phyloP scores from a whole-genome alignment of 2,329 filamentous ascomycete genomes.

The Xylariaceae sp. region DNA sequence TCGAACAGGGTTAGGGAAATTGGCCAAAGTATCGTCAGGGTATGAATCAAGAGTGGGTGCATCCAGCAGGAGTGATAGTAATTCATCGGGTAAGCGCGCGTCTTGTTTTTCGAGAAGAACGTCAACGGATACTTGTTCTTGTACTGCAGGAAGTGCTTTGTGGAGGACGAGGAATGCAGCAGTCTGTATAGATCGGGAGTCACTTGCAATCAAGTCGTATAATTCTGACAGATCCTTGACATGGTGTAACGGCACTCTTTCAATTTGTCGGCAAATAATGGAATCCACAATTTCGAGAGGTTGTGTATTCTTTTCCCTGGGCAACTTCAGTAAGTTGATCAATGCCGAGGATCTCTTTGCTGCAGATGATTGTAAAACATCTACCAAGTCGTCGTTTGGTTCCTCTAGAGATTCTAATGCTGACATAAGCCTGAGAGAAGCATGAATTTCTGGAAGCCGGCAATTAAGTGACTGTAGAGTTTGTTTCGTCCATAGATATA shows the following conservation, averaged over 20 bases:
- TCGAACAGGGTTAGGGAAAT: slow-evolving; percentile 66
- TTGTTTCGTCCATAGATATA: slow-evolving; percentile 51
- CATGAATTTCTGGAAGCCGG: slow-evolving; percentile 60
- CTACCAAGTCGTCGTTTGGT: slow-evolving; percentile 80
- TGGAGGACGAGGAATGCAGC: slow-evolving; percentile 79
- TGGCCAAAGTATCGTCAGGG: slow-evolving; percentile 59
- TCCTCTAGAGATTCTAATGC: slow-evolving; percentile 62
- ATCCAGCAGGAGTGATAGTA: slow-evolving; percentile 78
- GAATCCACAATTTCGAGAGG: slow-evolving; percentile 73
- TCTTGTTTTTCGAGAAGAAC: slow-evolving; percentile 64
- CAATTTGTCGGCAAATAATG: slow-evolving; percentile 65
- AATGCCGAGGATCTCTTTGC: slow-evolving; percentile 52
- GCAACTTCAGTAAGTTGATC: slow-evolving; percentile 57
- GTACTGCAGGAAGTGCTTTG: slow-evolving; percentile 68
- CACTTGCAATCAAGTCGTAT: slow-evolving; percentile 71
- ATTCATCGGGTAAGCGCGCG: slow-evolving; percentile 74
- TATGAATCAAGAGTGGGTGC: slow-evolving; percentile 67
- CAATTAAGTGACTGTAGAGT: slow-evolving; percentile 38
- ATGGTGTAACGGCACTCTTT: slow-evolving; percentile 57
- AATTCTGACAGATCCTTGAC: slow-evolving; percentile 63
- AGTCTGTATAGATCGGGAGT: slow-evolving; percentile 71
- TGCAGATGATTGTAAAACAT: slow-evolving; percentile 63
- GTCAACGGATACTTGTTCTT: slow-evolving; percentile 80
- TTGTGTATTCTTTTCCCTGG: slow-evolving; percentile 46
- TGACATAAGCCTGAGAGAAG: slow-evolving; percentile 67